These are phyloP conservation scores for Xylariaceae sp. DNA, from an alignment of 2,329 filamentous ascomycete genomes.

Conservation along the genomic window DNA sequence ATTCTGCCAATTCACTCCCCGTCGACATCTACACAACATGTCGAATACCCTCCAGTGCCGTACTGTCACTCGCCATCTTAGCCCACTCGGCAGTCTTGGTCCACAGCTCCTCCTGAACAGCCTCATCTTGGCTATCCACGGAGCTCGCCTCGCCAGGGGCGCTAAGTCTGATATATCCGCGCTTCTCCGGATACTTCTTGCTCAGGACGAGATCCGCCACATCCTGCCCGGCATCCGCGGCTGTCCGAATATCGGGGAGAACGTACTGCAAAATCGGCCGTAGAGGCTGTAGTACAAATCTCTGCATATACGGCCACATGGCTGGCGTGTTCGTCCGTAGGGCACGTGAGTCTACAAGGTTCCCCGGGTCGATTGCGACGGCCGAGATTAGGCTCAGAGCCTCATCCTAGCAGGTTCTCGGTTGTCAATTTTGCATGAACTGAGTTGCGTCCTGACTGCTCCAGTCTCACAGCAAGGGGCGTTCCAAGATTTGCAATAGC, in stretches of 20 bases:
- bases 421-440: too few relatives aligned
- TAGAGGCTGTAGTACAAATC: constrained; percentile 23
- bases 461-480: too few relatives aligned
- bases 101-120: constrained; percentile 25
- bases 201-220: constrained; percentile 20
- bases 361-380: constrained; percentile 31
- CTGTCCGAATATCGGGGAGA: constrained; percentile 32
- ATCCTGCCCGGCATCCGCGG: constrained; percentile 28
- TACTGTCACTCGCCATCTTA: constrained; percentile 20
- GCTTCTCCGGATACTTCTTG: constrained; percentile 27
- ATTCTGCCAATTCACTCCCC: too few relatives aligned
- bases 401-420: constrained; percentile 20
- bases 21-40: not conserved
- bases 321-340: constrained; percentile 34
- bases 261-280: constrained; percentile 29
- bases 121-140: constrained; percentile 20
- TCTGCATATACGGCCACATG: constrained; percentile 25
- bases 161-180: constrained; percentile 32
- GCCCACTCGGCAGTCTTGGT: constrained; percentile 25
- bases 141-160: constrained; percentile 16
- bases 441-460: too few relatives aligned
- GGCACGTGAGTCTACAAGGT: constrained; percentile 36
- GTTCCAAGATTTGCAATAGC: not conserved
- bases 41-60: constrained; percentile 9
- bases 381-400: constrained; percentile 28